Evolutionary conservation across 495 filamentous ascomycete species (phyloP).

Genomic region (Penicillium lividum): DNA sequence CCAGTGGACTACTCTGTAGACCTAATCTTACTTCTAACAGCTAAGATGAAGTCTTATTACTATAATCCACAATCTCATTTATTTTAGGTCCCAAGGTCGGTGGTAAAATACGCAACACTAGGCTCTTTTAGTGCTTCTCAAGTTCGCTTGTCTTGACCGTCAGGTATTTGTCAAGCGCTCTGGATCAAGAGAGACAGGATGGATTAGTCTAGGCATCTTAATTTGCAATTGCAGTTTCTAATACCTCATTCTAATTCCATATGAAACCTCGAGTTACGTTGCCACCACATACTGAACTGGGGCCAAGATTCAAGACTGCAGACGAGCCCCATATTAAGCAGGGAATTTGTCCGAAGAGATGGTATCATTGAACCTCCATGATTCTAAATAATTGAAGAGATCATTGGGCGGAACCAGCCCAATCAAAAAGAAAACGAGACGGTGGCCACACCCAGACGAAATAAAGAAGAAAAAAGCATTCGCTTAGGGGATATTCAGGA

Average conservation of each 20-base stretch:
- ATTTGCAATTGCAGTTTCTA: background rate
- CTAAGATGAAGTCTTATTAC: background rate
- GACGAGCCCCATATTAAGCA: background rate
- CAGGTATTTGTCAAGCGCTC: background rate
- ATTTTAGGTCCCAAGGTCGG: background rate
- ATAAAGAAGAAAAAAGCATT: background rate
- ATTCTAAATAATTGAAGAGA: background rate
- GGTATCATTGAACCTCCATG: background rate
- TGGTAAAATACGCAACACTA: too few species aligned
- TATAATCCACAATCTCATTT: background rate
- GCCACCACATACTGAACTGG: background rate
- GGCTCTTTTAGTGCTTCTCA: too few species aligned
- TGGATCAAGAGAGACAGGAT: background rate
- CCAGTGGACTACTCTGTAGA: background rate
- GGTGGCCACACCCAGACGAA: background rate
- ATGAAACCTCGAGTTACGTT: background rate
- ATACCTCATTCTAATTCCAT: background rate
- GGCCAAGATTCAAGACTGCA: background rate
- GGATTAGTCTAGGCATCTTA: background rate
- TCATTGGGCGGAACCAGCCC: background rate
- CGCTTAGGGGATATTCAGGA: conserved; percentile 4
- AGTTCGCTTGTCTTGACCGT: too few species aligned
- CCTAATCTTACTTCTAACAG: background rate
- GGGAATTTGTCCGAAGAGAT: background rate
- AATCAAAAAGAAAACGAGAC: background rate